A percentile compares a stretch with the other conserved stretches of the same genome.
Conservation (phyloP, 768 basidiomycete species). For the Mycena epipterygia region DNA sequence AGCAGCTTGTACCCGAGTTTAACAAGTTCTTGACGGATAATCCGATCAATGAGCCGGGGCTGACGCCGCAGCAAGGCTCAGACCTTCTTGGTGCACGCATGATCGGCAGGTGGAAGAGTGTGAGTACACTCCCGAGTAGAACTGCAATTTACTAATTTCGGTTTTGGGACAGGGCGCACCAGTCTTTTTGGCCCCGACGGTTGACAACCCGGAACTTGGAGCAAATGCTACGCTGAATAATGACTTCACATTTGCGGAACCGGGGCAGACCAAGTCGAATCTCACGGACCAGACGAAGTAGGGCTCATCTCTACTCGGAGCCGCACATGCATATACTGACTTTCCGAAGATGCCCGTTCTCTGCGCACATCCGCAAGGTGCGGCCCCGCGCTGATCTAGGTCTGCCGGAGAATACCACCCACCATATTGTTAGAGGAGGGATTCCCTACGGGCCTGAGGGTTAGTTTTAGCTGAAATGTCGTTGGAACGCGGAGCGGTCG, state of each 20-base stretch:
- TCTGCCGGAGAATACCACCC: constrained; percentile 28
- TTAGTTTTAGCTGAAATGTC: background rate
- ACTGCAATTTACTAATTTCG: constrained; percentile 34
- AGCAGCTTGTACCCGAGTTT: constrained; percentile 50
- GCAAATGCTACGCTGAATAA: constrained; percentile 25
- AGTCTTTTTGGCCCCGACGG: constrained; percentile 31
- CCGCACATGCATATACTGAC: background rate
- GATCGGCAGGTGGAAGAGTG: constrained; percentile 50
- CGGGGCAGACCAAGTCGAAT: constrained; percentile 5
- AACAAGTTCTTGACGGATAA: constrained; percentile 39
- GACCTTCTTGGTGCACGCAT: constrained; percentile 49
- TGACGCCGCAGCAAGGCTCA: constrained; percentile 40
- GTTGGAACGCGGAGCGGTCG: background rate
- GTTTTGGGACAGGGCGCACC: constrained; percentile 34
- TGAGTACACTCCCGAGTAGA: background rate
- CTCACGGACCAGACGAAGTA: constrained; percentile 25
- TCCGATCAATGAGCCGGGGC: constrained; percentile 26
- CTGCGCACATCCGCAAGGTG: constrained; percentile 37
- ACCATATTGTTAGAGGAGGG: constrained; percentile 47
- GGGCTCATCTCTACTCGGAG: background rate
- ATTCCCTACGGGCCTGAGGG: constrained; percentile 51
- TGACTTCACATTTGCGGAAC: constrained; percentile 20
- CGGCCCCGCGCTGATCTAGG: constrained; percentile 42
- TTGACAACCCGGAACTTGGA: constrained; percentile 28
- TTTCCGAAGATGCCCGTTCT: constrained; percentile 22